Evolutionary conservation across 2,329 filamentous ascomycete genomes (phyloP).

Genomic region (Sporothrix pallida): DNA sequence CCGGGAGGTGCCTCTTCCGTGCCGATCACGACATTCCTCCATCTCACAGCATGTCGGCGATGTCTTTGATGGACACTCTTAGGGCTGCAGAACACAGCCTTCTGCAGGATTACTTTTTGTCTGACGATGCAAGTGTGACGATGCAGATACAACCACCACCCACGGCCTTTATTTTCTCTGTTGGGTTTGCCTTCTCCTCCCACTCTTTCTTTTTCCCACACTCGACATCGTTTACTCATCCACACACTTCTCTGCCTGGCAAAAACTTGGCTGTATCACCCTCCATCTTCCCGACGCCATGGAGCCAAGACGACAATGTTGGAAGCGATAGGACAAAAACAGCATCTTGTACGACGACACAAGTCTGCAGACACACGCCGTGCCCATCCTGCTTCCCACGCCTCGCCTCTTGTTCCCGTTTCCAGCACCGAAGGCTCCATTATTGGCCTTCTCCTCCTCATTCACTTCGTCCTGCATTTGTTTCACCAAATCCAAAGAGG

Average conservation of each 20-base stretch:
- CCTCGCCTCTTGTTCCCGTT: neutral
- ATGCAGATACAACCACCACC: neutral
- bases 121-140: neutral
- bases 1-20: neutral
- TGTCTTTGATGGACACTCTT: constrained; percentile 8
- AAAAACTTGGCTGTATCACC: neutral
- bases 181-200: neutral
- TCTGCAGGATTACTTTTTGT: constrained; percentile 10
- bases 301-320: neutral
- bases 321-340: neutral
- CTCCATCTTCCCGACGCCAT: neutral
- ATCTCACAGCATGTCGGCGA: constrained; percentile 19
- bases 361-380: neutral
- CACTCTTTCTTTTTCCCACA: neutral
- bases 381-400: neutral
- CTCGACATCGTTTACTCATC: neutral
- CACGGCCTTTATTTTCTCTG: constrained; percentile 4
- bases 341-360: constrained; percentile 1
- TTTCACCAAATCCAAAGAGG: neutral
- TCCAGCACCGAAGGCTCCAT: neutral
- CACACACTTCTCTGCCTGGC: neutral
- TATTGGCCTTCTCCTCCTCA: neutral
- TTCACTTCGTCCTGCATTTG: neutral
- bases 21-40: neutral
- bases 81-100: constrained; percentile 25